Base-by-base conservation (phyloP, 148 eudicot species). In the Camellia lanceoleosa region DNA sequence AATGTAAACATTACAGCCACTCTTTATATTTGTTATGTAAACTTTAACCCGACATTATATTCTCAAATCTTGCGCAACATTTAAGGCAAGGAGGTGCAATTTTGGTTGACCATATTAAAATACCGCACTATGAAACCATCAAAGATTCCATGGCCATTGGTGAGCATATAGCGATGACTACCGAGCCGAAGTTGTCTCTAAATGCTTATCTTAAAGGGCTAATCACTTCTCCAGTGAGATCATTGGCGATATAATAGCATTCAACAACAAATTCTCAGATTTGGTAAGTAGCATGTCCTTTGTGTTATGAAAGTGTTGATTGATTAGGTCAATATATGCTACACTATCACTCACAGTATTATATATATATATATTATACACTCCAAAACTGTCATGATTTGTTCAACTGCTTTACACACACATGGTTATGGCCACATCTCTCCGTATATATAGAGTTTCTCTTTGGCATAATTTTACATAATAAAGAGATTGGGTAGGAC, bases 241-340 rank as follows among this genome's bases (percentile, higher is more conserved):
- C 88, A 1, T 23, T 86, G 77, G 73, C 80, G 88, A 86, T 69
- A 18, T 83, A 3, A 83, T 83, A 51, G 58, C 82, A 66, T 83
- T 83, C 73, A 83, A 83, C 51, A 15, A 80, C 56, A 75, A 76
- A 67, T 55, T 44, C 71, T 47, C 82, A 23, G 52, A 65, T 46
- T 41, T 69, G 82, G 85, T 83, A 56, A 55, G 76, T 62, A 4
- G 0, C 66, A 19, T 19, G 12, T 30, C 38, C 38, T 30, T 30
- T 30, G 38, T 30, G 38, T 30, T 30, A 30, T 30, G 1, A 30
- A 30, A 30, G 38, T 30, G 38, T 30, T 30, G 38, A 30, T 30
- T 30, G 38, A 30, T 30, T 30, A 49, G 52, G 52, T 49, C 52
- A 5, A 49, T 49, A 49, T 7, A 30, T 7, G 7, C 7, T 49